These are phyloP conservation scores for Phlebiopsis gigantea DNA, from an alignment of 768 basidiomycete genomes.

Conservation along the genomic window DNA sequence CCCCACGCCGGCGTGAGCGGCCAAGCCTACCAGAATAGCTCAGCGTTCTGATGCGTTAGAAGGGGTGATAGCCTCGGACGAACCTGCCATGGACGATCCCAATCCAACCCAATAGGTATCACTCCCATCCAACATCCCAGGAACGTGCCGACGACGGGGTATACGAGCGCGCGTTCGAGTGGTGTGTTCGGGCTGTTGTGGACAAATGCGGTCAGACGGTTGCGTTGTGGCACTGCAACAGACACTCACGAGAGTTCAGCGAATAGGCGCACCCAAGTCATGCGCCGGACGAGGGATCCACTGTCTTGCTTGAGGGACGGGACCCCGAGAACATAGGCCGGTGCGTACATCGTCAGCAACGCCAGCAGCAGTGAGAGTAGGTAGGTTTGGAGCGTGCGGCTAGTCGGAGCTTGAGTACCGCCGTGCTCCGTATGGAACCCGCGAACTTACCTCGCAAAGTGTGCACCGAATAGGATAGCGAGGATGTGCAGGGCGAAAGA, in stretches of 20 bases:
- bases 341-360: slow-evolving; percentile 57
- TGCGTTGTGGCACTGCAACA: background rate
- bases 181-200: slow-evolving; percentile 46
- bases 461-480: slow-evolving; percentile 72
- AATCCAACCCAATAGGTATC: slow-evolving; percentile 87
- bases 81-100: slow-evolving; percentile 98
- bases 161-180: slow-evolving; percentile 73
- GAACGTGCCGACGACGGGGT: slow-evolving; percentile 68
- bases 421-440: background rate
- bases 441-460: slow-evolving; percentile 46
- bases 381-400: slow-evolving; percentile 55
- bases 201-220: background rate
- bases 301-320: slow-evolving; percentile 39
- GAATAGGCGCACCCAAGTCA: slow-evolving; percentile 76
- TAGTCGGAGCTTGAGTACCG: slow-evolving; percentile 22
- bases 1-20: slow-evolving; percentile 76
- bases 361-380: slow-evolving; percentile 67
- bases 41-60: slow-evolving; percentile 6
- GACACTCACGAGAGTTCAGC: slow-evolving; percentile 71
- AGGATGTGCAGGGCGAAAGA: slow-evolving; percentile 44
- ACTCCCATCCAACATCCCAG: slow-evolving; percentile 78
- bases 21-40: slow-evolving; percentile 52
- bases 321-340: slow-evolving; percentile 63
- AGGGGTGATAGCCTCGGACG: slow-evolving; percentile 18
- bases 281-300: slow-evolving; percentile 45